Percentiles rank a stretch among this genome's conserved stretches.
phyloP scores from a whole-genome alignment of 192 early-diverging fungal species.

The Coemansia sp. region DNA sequence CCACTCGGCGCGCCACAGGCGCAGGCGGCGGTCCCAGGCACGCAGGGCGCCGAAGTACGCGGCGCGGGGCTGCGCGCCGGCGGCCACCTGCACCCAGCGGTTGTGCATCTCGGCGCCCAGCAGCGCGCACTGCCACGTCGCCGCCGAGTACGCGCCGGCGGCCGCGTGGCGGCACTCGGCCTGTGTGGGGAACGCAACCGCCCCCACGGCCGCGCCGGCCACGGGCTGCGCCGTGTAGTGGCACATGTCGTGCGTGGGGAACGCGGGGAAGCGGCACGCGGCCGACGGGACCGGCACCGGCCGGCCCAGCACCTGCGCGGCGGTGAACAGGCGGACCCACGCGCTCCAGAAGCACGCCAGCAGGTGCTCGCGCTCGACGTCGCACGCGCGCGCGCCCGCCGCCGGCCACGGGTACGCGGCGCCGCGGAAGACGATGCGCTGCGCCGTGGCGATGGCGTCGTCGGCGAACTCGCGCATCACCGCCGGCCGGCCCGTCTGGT shows the following conservation, averaged over 20 bases:
- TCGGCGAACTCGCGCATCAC: conserved; percentile 28
- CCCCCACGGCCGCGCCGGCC: not conserved
- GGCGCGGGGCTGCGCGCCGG: not conserved
- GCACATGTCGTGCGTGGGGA: conserved; percentile 42
- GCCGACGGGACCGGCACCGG: not conserved
- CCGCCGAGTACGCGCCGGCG: conserved; percentile 18
- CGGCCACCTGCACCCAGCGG: conserved; percentile 14
- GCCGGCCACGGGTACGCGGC: conserved; percentile 37
- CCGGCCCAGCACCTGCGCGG: conserved; percentile 25
- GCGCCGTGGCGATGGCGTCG: conserved; percentile 15
- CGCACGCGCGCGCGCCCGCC: conserved; percentile 18
- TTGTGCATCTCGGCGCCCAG: conserved; percentile 26
- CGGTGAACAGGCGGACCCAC: conserved; percentile 22
- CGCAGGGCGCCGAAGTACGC: conserved; percentile 17
- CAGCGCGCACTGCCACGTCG: conserved; percentile 19
- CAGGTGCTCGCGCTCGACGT: conserved; percentile 41
- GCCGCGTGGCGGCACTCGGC: not conserved
- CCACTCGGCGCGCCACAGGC: conserved; percentile 16
- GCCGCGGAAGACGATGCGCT: conserved; percentile 18
- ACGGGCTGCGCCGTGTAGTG: conserved; percentile 24
- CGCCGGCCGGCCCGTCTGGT: conserved; percentile 23
- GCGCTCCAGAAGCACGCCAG: conserved; percentile 37
- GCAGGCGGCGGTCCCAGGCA: conserved; percentile 22
- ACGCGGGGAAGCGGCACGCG: conserved; percentile 24
- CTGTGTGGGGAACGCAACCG: conserved; percentile 7